These are phyloP conservation scores for Dothidotthia symphoricarpi DNA, from an alignment of 2,329 filamentous ascomycete species.

Conservation along the genomic window DNA sequence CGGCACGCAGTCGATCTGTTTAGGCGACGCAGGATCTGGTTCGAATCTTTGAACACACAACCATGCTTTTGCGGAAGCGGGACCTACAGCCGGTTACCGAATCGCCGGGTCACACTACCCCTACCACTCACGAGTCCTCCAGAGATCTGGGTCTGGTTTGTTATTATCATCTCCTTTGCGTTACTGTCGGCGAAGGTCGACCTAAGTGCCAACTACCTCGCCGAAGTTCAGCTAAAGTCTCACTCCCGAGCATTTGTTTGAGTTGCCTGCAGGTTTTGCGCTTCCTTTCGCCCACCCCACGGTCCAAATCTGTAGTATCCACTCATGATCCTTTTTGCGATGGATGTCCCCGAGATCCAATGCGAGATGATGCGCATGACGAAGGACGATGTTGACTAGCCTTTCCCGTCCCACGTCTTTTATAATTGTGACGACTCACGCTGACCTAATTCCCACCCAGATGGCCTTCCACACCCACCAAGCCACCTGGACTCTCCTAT, in stretches of 20 bases:
- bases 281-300: constrained; percentile 5
- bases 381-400: constrained; percentile 9
- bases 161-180: constrained; percentile 3
- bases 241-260: constrained; percentile 11
- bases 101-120: constrained; percentile 11
- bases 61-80: constrained; percentile 34
- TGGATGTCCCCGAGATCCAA: too few species aligned
- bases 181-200: not conserved
- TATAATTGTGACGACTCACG: too few species aligned
- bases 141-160: constrained; percentile 3
- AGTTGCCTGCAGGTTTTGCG: constrained; percentile 14
- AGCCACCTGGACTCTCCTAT: too few species aligned
- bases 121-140: too few species aligned
- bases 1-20: constrained; percentile 11
- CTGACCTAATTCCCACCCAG: too few species aligned
- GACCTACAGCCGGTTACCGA: constrained; percentile 22
- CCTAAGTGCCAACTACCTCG: constrained; percentile 11
- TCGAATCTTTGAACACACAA: constrained; percentile 13
- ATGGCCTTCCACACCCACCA: too few species aligned
- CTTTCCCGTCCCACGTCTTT: too few species aligned
- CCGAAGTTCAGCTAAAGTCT: constrained; percentile 14
- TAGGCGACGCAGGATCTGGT: constrained; percentile 18
- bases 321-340: constrained; percentile 1
- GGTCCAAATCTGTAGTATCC: constrained; percentile 8
- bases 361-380: constrained; percentile 25